Base-by-base conservation (phyloP, 2,329 filamentous ascomycete genomes). In the Leptosphaerulina australis region DNA sequence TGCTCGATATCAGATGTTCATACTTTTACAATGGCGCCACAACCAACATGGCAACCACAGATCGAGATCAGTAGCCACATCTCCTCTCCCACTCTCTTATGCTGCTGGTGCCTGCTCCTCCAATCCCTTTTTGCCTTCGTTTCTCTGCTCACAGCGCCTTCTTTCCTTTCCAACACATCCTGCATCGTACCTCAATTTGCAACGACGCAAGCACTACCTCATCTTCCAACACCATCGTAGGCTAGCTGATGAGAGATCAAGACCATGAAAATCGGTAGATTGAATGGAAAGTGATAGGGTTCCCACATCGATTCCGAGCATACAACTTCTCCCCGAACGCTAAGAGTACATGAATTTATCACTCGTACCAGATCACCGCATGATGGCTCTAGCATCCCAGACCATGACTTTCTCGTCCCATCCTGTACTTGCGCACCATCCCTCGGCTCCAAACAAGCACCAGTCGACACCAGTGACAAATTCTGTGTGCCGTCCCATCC, bases 401-500 rank as follows among this genome's bases (percentile, higher is more conserved):
- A 99, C 83, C 63, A 95, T 78, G 9, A 99, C 82, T 62, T 86
- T 83, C 76, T 97, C 91, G 66, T 99, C 94, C 94, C 94, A 99
- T 0, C 91, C 92, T 2, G 88, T 90, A 56, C 90, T 95, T 2
- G 94, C 92, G 60, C 92, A 92, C 94, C 94, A 99, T 4, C 94
- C 94, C 58, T 96, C 92, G 18, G 85, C 88, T 4, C 94, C 94
- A 73, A 99, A 99, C 34, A 99, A 74, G 75, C 94, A 99, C 94
- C 95, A 99, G 72, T 99, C 94, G 0, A 97, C 89, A 6, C 94
- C 94, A 3, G 91, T 96, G 8, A 88, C 91, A 66, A 99, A 99
- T 76, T 99, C 94, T 0, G 93, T 97, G 72, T 99, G 94, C 14
- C 85, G 78, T 49, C 90, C 91, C 92, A 99, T 97, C 29, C 91